Evolutionary conservation across 768 basidiomycete species (phyloP), one percentile per base, ranked within the genome.

Genomic region (Suillus decipiens): DNA sequence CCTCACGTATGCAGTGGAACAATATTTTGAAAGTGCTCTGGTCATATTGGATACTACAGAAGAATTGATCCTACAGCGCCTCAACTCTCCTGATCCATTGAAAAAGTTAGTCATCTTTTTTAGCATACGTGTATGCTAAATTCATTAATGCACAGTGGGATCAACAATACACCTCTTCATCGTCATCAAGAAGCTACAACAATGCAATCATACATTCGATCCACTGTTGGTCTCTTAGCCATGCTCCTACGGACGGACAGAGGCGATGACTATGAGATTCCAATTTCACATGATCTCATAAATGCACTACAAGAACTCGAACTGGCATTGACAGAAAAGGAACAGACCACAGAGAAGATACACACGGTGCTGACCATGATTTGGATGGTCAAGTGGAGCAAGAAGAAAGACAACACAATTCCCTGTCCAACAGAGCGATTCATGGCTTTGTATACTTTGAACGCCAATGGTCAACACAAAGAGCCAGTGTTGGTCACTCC

Each of bases 121-220:
- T 15, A 15, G 14, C 11, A 28, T 47, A 36, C 12, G 6, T 10
- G 24, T 33, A 22, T 19, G 15, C 3, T 34, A 37, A 50, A 5
- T 15, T 15, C 19, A 45, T 1, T 3, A 2, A 9, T 28, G 17
- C 8, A 22, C 15, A 68, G 64, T 5, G 67, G 70, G 0, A 70
- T 74, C n/a, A 68, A 64, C 55, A 70, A 73, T 62, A 68, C 58
- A 0, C 72, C 73, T 0, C 63, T 76, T 17, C 68, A 71, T 15
- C 63, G 61, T 1, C 70, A 73, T 8, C 62, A 67, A 36, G 37
- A 69, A 7, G 48, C 58, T 0, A 15, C n/a, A 1, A 66, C 62
- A 0, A 59, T 73, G 22, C 53, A 61, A 0, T 17, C 55, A 6
- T 77, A 77, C 22, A 68, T 19, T 9, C 55, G 0, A 0, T 63